These are phyloP conservation scores for Vigna trinervia DNA, from an alignment of 306 rosid genomes.

Conservation along the genomic window DNA sequence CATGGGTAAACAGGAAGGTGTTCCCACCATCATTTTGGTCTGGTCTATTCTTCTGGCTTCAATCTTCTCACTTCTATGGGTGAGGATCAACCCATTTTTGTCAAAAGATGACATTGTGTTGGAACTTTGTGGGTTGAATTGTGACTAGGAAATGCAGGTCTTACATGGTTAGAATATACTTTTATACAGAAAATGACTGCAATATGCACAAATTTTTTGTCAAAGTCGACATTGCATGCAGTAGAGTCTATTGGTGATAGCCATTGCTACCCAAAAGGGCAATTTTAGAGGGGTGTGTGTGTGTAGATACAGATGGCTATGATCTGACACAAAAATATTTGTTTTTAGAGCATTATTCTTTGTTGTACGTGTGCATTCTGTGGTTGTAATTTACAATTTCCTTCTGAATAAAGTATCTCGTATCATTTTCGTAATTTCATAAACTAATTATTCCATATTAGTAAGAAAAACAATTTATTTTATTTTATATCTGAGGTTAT, in stretches of 20 bases:
- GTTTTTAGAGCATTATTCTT: slow-evolving; percentile 49
- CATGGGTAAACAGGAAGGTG: slow-evolving; percentile 84
- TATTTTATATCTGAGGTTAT: too few species aligned
- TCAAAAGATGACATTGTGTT: slow-evolving; percentile 64
- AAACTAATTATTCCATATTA: too few species aligned
- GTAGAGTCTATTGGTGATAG: background rate
- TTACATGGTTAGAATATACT: slow-evolving; percentile 39
- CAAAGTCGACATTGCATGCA: slow-evolving; percentile 18
- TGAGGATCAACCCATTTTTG: slow-evolving; percentile 85
- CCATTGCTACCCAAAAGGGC: slow-evolving; percentile 13
- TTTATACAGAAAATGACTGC: slow-evolving; percentile 39
- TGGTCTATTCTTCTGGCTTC: slow-evolving; percentile 92
- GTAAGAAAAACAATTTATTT: too few species aligned
- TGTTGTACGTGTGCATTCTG: slow-evolving; percentile 47
- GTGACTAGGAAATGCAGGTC: slow-evolving; percentile 58
- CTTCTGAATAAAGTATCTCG: slow-evolving; percentile 48
- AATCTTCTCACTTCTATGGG: slow-evolving; percentile 83
- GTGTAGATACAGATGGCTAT: slow-evolving; percentile 58
- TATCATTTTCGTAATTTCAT: slow-evolving; percentile 5
- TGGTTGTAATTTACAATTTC: slow-evolving; percentile 41
- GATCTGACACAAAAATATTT: slow-evolving; percentile 46
- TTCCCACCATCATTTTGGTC: slow-evolving; percentile 86
- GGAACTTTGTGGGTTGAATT: slow-evolving; percentile 87
- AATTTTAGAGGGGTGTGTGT: slow-evolving; percentile 25
- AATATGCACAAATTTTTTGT: slow-evolving; percentile 40